These are phyloP conservation scores for Pseudogymnoascus sp. DNA, from an alignment of 2,329 filamentous ascomycete genomes.

Conservation along the genomic window DNA sequence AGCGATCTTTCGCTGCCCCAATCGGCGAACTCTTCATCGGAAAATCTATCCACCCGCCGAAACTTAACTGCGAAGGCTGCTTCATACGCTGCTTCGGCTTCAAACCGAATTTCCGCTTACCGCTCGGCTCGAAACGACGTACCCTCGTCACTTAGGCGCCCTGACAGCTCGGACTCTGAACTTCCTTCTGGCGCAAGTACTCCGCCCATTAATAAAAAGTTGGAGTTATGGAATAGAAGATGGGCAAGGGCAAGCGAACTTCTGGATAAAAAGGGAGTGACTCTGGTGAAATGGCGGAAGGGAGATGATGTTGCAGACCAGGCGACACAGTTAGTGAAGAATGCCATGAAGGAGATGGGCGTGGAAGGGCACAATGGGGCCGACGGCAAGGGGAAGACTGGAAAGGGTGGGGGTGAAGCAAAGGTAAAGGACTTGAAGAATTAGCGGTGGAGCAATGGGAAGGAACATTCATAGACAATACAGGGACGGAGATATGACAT, in stretches of 20 bases:
- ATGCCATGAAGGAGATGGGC: constrained; percentile 41
- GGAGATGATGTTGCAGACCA: constrained; percentile 63
- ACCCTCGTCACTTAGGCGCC: constrained; percentile 14
- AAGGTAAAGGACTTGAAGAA: constrained; percentile 29
- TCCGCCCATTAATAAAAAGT: constrained; percentile 51
- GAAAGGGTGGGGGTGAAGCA: constrained; percentile 25
- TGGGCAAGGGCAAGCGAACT: constrained; percentile 56
- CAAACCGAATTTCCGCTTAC: neutral
- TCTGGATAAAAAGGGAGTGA: constrained; percentile 57
- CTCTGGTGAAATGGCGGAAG: constrained; percentile 64
- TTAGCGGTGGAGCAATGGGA: neutral
- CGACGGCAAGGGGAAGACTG: constrained; percentile 23
- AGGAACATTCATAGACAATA: neutral
- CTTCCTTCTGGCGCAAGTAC: constrained; percentile 1
- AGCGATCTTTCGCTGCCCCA: neutral
- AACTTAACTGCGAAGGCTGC: constrained; percentile 1
- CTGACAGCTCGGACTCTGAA: constrained; percentile 10
- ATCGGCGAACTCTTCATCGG: neutral
- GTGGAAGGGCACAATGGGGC: constrained; percentile 24
- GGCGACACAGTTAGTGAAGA: constrained; percentile 56
- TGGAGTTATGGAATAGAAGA: constrained; percentile 64
- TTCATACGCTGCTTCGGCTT: constrained; percentile 2
- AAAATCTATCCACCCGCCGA: neutral
- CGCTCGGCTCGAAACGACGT: constrained; percentile 3
- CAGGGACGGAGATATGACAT: neutral